Evolutionary conservation across 352 stramenopile genomes (phyloP).

Genomic region (Phytophthora constricta): DNA sequence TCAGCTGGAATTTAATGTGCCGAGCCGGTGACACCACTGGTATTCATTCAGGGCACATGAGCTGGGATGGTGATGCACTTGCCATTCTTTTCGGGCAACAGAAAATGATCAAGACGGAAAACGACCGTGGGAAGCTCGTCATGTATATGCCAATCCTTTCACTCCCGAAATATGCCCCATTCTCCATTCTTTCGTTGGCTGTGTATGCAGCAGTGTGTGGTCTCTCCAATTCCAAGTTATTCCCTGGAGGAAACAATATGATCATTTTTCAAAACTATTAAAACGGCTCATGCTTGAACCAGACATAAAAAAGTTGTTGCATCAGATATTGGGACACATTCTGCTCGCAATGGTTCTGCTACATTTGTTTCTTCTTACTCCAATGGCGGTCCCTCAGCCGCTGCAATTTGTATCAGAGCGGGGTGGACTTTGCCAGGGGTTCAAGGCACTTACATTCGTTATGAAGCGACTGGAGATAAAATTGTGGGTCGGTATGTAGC

Average conservation of each 20-base stretch:
- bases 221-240: slow-evolving; percentile 18
- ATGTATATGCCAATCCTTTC: slow-evolving; percentile 38
- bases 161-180: slow-evolving; percentile 28
- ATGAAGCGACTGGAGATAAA: slow-evolving; percentile 30
- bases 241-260: slow-evolving; percentile 30
- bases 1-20: slow-evolving; percentile 28
- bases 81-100: slow-evolving; percentile 13
- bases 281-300: slow-evolving; percentile 8
- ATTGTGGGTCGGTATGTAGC: slow-evolving; percentile 27
- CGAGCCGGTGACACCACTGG: slow-evolving; percentile 9
- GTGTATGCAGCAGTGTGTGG: slow-evolving; percentile 20
- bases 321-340: slow-evolving; percentile 33
- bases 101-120: slow-evolving; percentile 41
- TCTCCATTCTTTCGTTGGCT: slow-evolving; percentile 19
- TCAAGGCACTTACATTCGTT: slow-evolving; percentile 32
- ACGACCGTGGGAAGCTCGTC: slow-evolving; percentile 17
- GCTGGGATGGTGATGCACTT: slow-evolving; percentile 22
- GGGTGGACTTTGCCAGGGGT: slow-evolving; percentile 30
- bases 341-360: slow-evolving; percentile 23
- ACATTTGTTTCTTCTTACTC: slow-evolving; percentile 28
- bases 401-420: slow-evolving; percentile 28
- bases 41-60: slow-evolving; percentile 14
- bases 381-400: slow-evolving; percentile 26
- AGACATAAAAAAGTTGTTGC: neutral
- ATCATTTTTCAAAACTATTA: slow-evolving; percentile 30